phyloP scores from a whole-genome alignment of 176 grass and related monocot genomes.

The Oryza longistaminata region DNA sequence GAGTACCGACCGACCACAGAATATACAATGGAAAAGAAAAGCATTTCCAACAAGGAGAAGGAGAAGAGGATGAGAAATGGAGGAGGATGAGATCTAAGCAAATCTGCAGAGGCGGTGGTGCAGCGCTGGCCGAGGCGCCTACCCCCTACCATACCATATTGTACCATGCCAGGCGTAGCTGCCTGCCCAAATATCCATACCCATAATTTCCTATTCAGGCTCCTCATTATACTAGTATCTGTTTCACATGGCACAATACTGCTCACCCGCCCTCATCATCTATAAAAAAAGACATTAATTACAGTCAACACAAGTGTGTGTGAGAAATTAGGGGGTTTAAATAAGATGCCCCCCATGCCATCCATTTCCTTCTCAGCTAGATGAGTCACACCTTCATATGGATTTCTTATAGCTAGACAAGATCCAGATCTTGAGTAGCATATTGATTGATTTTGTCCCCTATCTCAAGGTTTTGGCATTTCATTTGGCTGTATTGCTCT shows the following conservation, averaged over 20 bases:
- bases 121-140: constrained; percentile 19
- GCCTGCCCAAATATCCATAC: constrained; percentile 18
- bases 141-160: neutral
- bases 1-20: neutral
- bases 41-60: neutral
- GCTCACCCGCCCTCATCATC: neutral
- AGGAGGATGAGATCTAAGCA: neutral
- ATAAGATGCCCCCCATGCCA: constrained; percentile 4
- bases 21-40: neutral
- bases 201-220: neutral
- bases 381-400: neutral
- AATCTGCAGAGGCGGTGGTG: neutral
- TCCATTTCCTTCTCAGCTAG: neutral
- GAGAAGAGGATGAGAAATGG: neutral
- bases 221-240: constrained; percentile 26
- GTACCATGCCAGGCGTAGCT: neutral
- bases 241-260: constrained; percentile 36
- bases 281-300: neutral
- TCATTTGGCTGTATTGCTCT: neutral
- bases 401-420: neutral
- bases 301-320: constrained; percentile 19
- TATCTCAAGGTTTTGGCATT: neutral
- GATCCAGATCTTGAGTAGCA: neutral
- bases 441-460: constrained; percentile 11
- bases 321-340: neutral